Base-by-base conservation (phyloP, 306 rosid genomes). In the Corylus americana region DNA sequence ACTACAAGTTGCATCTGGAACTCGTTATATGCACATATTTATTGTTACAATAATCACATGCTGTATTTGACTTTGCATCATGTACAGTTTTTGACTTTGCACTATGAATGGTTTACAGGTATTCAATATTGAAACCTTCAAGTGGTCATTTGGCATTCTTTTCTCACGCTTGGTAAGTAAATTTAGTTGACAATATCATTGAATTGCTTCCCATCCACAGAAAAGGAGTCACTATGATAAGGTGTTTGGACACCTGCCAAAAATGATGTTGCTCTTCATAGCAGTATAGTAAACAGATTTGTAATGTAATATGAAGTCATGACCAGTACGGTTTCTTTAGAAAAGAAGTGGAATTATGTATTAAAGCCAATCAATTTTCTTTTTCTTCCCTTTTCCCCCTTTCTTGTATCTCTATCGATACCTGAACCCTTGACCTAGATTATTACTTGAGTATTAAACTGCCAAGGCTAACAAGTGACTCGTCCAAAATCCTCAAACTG, bases 61-160 rank as follows among this genome's bases (percentile, higher is more conserved):
- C 13, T 22, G n/a, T 58, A 39, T 68, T 74, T 51, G 39, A 53
- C 66, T 82, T 74, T 74, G 44, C 67, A 67, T 37, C 42, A 37
- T 37, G 42, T 37, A 37, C 42, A 37, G 0, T 37, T 37, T 37
- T 37, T 37, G 42, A 53, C 66, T 83, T 74, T 74, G 45, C 62
- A 67, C 61, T 35, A 69, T 88, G 57, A 75, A 51, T 83, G 44
- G 72, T 83, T 87, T 85, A 77, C 91, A 94, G 98, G 91, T 94
- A 77, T 94, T 91, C 89, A 92, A 94, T 84, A 78, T 94, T 11
- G 97, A 90, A 79, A 88, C 94, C 81, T 94, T 92, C 92, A 94
- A 87, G 81, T 94, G 98, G 98, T 94, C 98, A 48, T 94, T 94
- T 69, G 98, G 98, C 20, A 94, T 94, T 83, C 95, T 94, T 78